phyloP scores from a whole-genome alignment of 2,329 filamentous ascomycete species.

The Hypoxylon sp. region DNA sequence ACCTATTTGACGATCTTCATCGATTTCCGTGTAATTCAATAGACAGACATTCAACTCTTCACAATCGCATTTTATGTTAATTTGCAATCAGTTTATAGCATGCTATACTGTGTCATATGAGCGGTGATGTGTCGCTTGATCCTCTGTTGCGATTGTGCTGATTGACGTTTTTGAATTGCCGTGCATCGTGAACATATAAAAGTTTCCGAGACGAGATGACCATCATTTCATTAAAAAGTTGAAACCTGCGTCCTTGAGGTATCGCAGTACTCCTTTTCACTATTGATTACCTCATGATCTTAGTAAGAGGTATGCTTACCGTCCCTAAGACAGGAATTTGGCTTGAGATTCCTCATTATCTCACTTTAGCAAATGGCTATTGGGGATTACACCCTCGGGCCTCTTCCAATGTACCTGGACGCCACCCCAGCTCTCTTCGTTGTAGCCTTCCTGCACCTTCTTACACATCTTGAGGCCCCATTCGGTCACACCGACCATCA shows the following conservation, averaged over 20 bases:
- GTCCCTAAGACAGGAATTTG: neutral
- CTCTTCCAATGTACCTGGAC: conserved; percentile 74
- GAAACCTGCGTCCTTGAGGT: neutral
- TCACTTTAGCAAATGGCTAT: conserved; percentile 53
- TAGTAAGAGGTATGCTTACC: neutral
- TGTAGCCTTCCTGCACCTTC: conserved; percentile 77
- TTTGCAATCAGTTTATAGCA: neutral
- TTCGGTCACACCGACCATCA: conserved; percentile 80
- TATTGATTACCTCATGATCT: neutral
- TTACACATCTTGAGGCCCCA: conserved; percentile 75
- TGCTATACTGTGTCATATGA: neutral
- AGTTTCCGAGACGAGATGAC: neutral
- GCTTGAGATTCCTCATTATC: conserved; percentile 8
- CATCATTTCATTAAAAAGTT: neutral
- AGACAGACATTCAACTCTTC: neutral
- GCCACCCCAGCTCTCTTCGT: conserved; percentile 83
- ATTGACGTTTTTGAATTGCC: neutral
- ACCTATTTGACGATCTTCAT: neutral
- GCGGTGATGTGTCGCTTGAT: neutral
- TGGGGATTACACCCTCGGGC: conserved; percentile 54
- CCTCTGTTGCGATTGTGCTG: too few species aligned
- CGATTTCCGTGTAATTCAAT: neutral
- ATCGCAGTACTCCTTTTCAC: neutral
- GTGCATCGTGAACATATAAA: neutral
- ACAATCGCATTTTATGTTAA: neutral